phyloP scores from a whole-genome alignment of 495 filamentous ascomycete species.

The Friedmanniomyces simplex region DNA sequence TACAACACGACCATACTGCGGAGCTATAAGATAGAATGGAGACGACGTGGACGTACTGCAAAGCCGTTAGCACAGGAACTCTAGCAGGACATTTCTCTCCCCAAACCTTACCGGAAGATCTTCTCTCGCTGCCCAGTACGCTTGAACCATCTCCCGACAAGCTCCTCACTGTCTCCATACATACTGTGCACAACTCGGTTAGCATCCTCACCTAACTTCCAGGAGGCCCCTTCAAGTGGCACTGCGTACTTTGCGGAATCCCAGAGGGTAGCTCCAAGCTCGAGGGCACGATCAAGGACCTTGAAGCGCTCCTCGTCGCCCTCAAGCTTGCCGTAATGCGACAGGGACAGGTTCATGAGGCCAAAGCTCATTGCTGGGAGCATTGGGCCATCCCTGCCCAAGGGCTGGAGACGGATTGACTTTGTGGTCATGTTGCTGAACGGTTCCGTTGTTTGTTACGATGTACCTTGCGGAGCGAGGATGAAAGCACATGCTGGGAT shows the following conservation, averaged over 20 bases:
- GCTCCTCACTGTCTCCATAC: conserved; percentile 42
- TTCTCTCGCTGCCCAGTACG: conserved; percentile 42
- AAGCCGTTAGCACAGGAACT: too few species aligned
- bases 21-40: too few species aligned
- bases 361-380: conserved; percentile 44
- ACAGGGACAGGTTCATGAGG: conserved; percentile 37
- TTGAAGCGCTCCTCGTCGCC: conserved; percentile 41
- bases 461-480: too few species aligned
- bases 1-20: too few species aligned
- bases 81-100: too few species aligned
- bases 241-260: conserved; percentile 50
- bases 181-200: conserved; percentile 7
- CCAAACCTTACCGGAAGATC: conserved; percentile 38
- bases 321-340: conserved; percentile 32
- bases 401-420: conserved; percentile 7
- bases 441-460: too few species aligned
- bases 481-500: too few species aligned
- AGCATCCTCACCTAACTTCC: too few species aligned
- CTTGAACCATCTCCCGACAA: conserved; percentile 49
- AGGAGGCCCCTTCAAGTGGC: too few species aligned
- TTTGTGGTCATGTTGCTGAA: neutral
- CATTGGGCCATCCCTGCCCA: conserved; percentile 43
- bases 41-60: too few species aligned
- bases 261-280: conserved; percentile 44
- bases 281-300: conserved; percentile 43